These are phyloP conservation scores for Ophiostoma himal-ulmi DNA, from an alignment of 2,329 filamentous ascomycete species.

Conservation along the genomic window DNA sequence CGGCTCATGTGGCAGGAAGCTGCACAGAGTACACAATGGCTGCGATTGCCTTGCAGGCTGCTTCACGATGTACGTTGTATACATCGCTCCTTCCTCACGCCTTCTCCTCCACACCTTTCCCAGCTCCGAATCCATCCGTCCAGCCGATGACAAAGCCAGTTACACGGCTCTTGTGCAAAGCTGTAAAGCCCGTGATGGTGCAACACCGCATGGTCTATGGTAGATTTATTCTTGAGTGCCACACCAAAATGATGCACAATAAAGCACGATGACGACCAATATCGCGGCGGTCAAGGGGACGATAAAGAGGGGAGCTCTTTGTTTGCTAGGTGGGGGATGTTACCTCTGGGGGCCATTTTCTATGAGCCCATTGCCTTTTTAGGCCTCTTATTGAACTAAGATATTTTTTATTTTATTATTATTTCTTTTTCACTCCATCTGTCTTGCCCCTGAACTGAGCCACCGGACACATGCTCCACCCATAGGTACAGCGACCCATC, in stretches of 20 bases:
- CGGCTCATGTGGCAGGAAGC: no score
- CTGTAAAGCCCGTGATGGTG: neutral
- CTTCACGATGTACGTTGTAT: neutral
- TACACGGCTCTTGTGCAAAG: neutral
- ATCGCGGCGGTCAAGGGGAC: neutral
- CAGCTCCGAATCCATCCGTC: neutral
- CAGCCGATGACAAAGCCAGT: neutral
- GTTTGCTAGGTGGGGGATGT: constrained; percentile 15
- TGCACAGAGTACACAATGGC: no score
- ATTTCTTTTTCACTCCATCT: neutral
- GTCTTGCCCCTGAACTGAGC: constrained; percentile 1
- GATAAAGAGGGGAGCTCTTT: constrained; percentile 15
- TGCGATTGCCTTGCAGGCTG: neutral
- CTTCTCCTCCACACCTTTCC: neutral
- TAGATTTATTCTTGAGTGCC: neutral
- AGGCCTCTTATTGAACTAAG: neutral
- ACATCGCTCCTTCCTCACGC: neutral
- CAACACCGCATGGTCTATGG: neutral
- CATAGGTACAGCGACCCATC: neutral
- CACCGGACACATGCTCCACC: neutral
- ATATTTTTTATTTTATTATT: neutral
- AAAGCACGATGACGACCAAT: neutral
- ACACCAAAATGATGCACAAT: neutral
- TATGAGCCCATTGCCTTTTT: neutral
- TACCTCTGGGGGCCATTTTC: neutral